Evolutionary conservation across 1,139 yeast genomes (phyloP).

Genomic region (Geotrichum histeridarum): DNA sequence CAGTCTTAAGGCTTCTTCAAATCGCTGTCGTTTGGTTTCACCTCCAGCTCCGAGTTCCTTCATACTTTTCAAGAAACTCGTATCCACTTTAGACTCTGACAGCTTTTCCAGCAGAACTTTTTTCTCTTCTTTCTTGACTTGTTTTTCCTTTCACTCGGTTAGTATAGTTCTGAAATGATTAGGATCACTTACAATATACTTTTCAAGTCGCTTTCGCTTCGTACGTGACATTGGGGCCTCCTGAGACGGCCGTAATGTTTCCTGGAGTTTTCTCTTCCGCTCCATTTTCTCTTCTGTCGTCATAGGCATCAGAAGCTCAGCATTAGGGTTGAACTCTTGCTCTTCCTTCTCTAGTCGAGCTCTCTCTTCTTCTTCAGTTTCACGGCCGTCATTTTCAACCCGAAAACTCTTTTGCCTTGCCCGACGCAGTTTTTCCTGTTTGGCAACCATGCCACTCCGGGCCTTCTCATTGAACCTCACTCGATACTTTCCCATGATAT

Average conservation of each 20-base stretch:
- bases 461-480: constrained; percentile 82
- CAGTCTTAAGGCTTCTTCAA: constrained; percentile 67
- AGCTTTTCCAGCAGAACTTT: constrained; percentile 70
- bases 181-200: constrained; percentile 38
- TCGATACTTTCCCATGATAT: constrained; percentile 71
- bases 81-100: constrained; percentile 59
- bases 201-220: constrained; percentile 59
- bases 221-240: constrained; percentile 65
- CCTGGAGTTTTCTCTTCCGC: constrained; percentile 61
- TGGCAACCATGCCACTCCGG: constrained; percentile 76
- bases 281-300: constrained; percentile 53
- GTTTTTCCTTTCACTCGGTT: constrained; percentile 58
- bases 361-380: constrained; percentile 39
- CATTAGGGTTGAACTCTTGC: constrained; percentile 47
- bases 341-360: constrained; percentile 29
- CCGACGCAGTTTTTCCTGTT: constrained; percentile 62
- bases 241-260: constrained; percentile 49
- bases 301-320: constrained; percentile 52
- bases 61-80: constrained; percentile 61
- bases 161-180: background rate
- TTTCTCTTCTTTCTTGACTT: constrained; percentile 83
- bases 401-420: constrained; percentile 62
- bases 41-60: constrained; percentile 74
- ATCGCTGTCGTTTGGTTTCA: constrained; percentile 63
- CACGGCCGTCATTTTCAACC: constrained; percentile 34